These are phyloP conservation scores for Aureobasidium sp. DNA, from an alignment of 2,329 filamentous ascomycete genomes.

Conservation along the genomic window DNA sequence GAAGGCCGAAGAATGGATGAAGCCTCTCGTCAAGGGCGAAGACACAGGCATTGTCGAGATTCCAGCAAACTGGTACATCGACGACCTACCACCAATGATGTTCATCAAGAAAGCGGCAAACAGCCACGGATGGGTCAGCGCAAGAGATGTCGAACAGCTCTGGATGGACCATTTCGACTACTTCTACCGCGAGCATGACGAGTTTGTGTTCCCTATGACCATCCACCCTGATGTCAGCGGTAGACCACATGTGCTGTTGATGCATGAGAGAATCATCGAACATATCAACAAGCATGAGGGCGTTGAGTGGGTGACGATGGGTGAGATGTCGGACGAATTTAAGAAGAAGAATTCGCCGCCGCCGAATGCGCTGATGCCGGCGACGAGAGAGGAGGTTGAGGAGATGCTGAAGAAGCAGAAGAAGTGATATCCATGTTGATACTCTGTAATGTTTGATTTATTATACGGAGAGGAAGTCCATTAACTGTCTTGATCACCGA, in stretches of 20 bases:
- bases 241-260: slow-evolving; percentile 59
- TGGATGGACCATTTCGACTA: slow-evolving; percentile 62
- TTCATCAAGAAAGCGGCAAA: slow-evolving; percentile 59
- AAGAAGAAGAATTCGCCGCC: slow-evolving; percentile 53
- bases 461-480: no score
- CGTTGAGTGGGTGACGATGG: slow-evolving; percentile 57
- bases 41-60: slow-evolving; percentile 56
- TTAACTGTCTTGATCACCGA: no score
- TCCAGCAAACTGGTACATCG: slow-evolving; percentile 37
- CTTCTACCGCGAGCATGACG: slow-evolving; percentile 66
- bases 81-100: slow-evolving; percentile 55
- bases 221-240: slow-evolving; percentile 61
- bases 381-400: slow-evolving; percentile 42
- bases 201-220: slow-evolving; percentile 68
- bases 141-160: slow-evolving; percentile 52
- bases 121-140: slow-evolving; percentile 48
- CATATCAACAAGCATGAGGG: slow-evolving; percentile 55
- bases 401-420: slow-evolving; percentile 25
- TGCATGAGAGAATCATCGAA: slow-evolving; percentile 54
- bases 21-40: slow-evolving; percentile 50
- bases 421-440: neutral
- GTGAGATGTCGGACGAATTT: slow-evolving; percentile 62
- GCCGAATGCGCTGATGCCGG: slow-evolving; percentile 51
- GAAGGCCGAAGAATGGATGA: slow-evolving; percentile 56
- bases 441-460: no score